Percentiles rank a stretch among this genome's conserved stretches.
These are phyloP conservation scores for Lotus japonicus DNA, from an alignment of 306 rosid genomes.

Conservation along the genomic window DNA sequence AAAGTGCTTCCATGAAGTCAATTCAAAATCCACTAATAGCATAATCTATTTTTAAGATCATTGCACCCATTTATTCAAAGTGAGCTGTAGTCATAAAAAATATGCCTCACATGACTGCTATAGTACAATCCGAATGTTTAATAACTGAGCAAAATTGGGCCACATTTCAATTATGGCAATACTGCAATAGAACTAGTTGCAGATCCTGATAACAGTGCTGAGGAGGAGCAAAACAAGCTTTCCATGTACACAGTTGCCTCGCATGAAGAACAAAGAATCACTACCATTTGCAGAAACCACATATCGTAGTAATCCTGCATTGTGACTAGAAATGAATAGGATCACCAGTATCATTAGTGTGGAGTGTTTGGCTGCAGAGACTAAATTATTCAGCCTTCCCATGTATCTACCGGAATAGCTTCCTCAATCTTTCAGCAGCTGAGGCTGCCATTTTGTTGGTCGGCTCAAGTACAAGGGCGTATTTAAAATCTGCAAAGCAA, in stretches of 20 bases:
- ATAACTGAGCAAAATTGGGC: constrained; percentile 39
- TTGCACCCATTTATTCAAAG: background rate
- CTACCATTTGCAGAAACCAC: constrained; percentile 17
- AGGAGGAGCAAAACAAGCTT: background rate
- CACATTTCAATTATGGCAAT: background rate
- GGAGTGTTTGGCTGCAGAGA: background rate
- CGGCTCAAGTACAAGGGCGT: constrained; percentile 89
- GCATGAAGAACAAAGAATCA: constrained; percentile 21
- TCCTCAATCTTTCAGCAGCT: constrained; percentile 62
- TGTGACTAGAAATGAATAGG: constrained; percentile 6
- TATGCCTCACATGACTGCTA: constrained; percentile 17
- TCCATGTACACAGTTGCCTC: background rate
- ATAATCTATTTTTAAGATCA: no score
- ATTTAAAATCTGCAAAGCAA: constrained; percentile 55
- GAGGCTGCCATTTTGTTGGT: constrained; percentile 79
- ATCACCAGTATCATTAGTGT: constrained; percentile 1
- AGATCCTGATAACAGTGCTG: no score
- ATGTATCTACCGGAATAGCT: constrained; percentile 46
- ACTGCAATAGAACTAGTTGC: background rate
- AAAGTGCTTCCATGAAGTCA: no score
- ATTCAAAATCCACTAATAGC: no score
- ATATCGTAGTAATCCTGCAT: background rate
- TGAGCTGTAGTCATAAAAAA: background rate
- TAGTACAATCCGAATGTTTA: constrained; percentile 19
- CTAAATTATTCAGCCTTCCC: background rate